Base-by-base conservation (phyloP, 139 green algal genomes). In the Chlorella sp. region DNA sequence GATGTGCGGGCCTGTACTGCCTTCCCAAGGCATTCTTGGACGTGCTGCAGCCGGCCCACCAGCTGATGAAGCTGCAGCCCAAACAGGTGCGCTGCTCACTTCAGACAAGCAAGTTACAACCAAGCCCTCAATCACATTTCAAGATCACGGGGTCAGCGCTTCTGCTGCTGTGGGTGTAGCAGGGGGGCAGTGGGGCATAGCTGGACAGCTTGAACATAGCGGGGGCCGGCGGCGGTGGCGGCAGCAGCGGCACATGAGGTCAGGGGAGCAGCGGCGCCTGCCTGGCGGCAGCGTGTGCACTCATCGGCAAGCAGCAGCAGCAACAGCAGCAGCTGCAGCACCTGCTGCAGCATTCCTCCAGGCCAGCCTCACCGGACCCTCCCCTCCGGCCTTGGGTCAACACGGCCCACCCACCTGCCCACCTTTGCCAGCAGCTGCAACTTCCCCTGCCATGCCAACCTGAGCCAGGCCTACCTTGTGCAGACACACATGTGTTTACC, bases 11-110 rank as follows among this genome's bases (percentile, higher is more conserved):
- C 48, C 48, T 57, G 7, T 57, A n/a, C n/a, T 28, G 24, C 30
- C 21, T 21, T 5, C 7, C 89, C 39, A 75, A 97, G 95, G 82
- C 96, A 14, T 97, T 98, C 57, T 91, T 88, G 37, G 93, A 97
- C 28, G 95, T 97, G 69, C 96, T 97, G 77, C 86, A 82, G 3
- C 89, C 92, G 0, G 92, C 96, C 48, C 81, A 93, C 78, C 94
- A 97, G 94, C 93, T 98, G 24, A 92, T 97, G 42, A 92, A 91
- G 1, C 92, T 92, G 12, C 91, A 97, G 82, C 95, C 95, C 0
- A 81, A 81, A 36, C 75, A 81, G 75, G 75, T 57, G 48, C 48
- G 48, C 48, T 57, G 48, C n/a, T n/a, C n/a, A n/a, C n/a, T n/a
- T n/a, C n/a, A n/a, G n/a, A n/a, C n/a, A n/a, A n/a, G n/a, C n/a